Conservation (phyloP, 202 grass and related monocot genomes). For the Sporobolus alterniflorus region DNA sequence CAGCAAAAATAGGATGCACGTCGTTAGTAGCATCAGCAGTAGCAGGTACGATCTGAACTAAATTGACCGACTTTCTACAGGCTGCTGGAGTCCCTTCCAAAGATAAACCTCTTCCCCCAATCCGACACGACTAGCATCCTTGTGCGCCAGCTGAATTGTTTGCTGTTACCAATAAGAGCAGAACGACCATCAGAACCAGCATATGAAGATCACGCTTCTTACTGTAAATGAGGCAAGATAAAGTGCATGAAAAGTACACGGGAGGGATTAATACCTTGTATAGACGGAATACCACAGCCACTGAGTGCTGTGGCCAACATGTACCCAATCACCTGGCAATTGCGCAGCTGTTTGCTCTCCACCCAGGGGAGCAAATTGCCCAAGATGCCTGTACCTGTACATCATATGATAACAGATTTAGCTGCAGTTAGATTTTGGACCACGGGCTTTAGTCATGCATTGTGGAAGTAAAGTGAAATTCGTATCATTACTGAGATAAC, state of each 20-base stretch:
- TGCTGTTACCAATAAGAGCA: conserved; percentile 45
- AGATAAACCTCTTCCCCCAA: conserved; percentile 63
- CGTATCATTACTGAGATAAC: not conserved
- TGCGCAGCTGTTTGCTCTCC: conserved; percentile 70
- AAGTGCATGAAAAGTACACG: not conserved
- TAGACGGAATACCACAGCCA: conserved; percentile 84
- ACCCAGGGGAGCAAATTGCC: conserved; percentile 72
- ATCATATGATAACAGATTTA: not conserved
- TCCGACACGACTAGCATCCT: conserved; percentile 62
- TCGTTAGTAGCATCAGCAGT: conserved; percentile 7
- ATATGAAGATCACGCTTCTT: not conserved
- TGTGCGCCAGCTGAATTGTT: conserved; percentile 80
- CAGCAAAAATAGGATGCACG: conserved; percentile 19
- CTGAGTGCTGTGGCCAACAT: conserved; percentile 70
- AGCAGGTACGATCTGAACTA: not conserved
- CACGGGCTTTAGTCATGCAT: not conserved
- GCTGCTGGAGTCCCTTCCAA: conserved; percentile 75
- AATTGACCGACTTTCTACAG: conserved; percentile 26
- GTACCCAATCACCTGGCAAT: conserved; percentile 67
- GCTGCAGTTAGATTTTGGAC: not conserved
- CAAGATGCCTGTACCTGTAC: conserved; percentile 67
- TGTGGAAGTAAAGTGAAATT: not conserved
- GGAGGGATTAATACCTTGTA: conserved; percentile 52
- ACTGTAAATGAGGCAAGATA: not conserved
- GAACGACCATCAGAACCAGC: conserved; percentile 26